Conservation (phyloP, 257 asterid species). For the Cynanchum wilfordii region DNA sequence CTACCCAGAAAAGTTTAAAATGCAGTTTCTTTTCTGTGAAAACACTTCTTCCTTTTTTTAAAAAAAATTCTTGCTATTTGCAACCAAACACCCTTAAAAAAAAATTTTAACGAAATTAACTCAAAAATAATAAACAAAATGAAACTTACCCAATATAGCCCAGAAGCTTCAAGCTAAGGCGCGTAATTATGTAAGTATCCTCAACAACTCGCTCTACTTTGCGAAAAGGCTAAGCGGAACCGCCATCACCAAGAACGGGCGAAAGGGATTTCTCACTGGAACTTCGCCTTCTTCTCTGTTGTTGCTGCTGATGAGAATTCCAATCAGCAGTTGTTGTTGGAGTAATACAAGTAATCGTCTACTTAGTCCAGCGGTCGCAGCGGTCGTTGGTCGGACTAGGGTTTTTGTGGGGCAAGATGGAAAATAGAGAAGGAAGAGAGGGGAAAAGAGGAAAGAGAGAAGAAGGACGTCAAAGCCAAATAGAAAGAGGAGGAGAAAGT, state of each 20-base stretch:
- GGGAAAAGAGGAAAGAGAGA: no score
- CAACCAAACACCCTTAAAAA: neutral
- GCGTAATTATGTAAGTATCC: slow-evolving; percentile 52
- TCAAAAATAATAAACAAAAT: slow-evolving; percentile 2
- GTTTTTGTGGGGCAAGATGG: no score
- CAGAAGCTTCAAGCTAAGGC: slow-evolving; percentile 51
- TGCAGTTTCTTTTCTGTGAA: neutral
- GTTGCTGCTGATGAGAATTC: slow-evolving; percentile 33
- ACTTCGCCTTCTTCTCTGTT: slow-evolving; percentile 56
- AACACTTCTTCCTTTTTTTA: neutral
- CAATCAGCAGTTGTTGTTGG: slow-evolving; percentile 3
- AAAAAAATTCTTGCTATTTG: neutral
- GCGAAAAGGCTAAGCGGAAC: slow-evolving; percentile 28
- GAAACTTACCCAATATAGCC: slow-evolving; percentile 66
- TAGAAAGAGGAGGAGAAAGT: no score
- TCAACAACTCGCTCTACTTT: slow-evolving; percentile 46
- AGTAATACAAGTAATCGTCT: slow-evolving; percentile 1
- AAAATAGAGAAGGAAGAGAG: no score
- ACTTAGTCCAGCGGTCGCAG: no score
- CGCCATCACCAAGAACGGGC: slow-evolving; percentile 22
- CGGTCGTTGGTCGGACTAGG: no score
- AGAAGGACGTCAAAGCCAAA: no score
- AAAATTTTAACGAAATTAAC: neutral
- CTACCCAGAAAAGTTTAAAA: neutral
- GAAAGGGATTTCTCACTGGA: slow-evolving; percentile 52